Base-by-base conservation (phyloP, 768 basidiomycete genomes). In the Steccherinum ochraceum region DNA sequence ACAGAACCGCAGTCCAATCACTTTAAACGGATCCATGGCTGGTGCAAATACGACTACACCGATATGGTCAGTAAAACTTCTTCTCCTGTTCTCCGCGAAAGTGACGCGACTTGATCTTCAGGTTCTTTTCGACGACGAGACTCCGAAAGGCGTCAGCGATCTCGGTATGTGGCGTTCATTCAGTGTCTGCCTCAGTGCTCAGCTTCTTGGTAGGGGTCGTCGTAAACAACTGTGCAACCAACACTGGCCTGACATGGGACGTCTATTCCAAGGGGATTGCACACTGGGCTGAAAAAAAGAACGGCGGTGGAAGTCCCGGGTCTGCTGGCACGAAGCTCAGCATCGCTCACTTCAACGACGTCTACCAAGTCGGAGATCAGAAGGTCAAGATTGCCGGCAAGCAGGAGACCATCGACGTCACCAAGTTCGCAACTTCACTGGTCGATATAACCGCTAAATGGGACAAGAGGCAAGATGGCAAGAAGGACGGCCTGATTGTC, bases 341-440 rank as follows among this genome's bases (percentile, higher is more conserved):
- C 23, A 46, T 46, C 19, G 45, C 45, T 12, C 53, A 54, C 50
- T 54, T 54, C 53, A 54, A 54, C 53, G 53, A 54, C 41, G 53
- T 54, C 40, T 54, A 54, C 42, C 53, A 51, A 46, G 53, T 54
- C 44, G 44, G 41, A 27, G 50, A 54, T 41, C 53, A 54, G 53
- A 54, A 54, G 50, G 51, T 54, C 39, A 40, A 50, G 43, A 30
- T 46, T 25, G 49, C 42, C 24, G 49, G 46, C 30, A 50, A 50
- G 24, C 42, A 54, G 24, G 55, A 58, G 46, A 63, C 62, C 24
- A 72, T 74, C 56, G 61, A 63, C 25, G 70, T 72, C 21, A 64
- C 68, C 13, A 73, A 75, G 56, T 75, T 74, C 58, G 70, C 66
- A 5, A 59, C 60, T 30, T 61, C 65, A 12, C 54, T 75, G 16